A percentile compares a stretch with the other conserved stretches of the same genome.
Evolutionary conservation across 2,329 filamentous ascomycete species (phyloP).

Genomic region (Tolypocladium endophyticum): DNA sequence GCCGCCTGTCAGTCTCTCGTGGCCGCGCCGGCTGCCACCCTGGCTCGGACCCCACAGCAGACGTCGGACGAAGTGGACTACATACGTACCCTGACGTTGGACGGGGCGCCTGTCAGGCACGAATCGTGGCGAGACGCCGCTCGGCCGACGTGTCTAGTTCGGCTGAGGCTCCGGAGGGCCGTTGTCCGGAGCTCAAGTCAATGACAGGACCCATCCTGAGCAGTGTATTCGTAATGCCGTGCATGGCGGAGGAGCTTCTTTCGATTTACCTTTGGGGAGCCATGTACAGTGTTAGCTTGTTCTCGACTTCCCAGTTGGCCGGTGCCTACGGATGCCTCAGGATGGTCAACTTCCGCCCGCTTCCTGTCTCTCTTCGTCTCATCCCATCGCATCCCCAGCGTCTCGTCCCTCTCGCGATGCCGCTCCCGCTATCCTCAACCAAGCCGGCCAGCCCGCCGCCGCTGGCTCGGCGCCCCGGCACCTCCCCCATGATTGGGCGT

Average conservation of each 20-base stretch:
- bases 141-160: neutral
- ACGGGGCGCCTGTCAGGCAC: neutral
- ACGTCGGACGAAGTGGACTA: neutral
- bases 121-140: neutral
- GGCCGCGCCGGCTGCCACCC: neutral
- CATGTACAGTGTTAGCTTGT: too few relatives aligned
- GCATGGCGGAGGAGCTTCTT: too few relatives aligned
- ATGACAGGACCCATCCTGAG: neutral
- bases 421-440: neutral
- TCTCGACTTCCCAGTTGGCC: too few relatives aligned
- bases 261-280: too few relatives aligned
- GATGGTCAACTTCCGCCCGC: too few relatives aligned
- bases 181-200: neutral
- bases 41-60: neutral
- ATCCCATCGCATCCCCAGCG: neutral
- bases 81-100: neutral
- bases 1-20: too few relatives aligned
- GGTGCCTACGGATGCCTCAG: too few relatives aligned
- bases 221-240: too few relatives aligned
- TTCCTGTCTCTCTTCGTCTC: neutral
- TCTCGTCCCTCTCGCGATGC: neutral
- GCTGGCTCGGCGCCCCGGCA: neutral
- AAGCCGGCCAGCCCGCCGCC: neutral
- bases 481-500: neutral
- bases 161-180: neutral